A percentile compares a stretch with the other conserved stretches of the same genome.
Evolutionary conservation across 805 yeast species (phyloP).

Genomic region (Cyberlindnera subsufficiens): DNA sequence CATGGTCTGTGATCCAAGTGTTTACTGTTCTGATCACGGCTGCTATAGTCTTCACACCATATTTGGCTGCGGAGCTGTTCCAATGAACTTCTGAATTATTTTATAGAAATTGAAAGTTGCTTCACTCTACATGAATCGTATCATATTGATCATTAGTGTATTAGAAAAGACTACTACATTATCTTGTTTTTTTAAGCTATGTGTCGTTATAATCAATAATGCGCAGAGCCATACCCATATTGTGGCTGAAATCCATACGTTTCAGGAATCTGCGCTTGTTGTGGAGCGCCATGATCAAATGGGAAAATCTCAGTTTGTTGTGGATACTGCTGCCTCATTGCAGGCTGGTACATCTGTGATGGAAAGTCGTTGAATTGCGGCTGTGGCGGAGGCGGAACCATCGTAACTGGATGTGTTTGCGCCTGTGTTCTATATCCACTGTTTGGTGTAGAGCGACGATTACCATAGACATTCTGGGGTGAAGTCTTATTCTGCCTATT

Average conservation of each 20-base stretch:
- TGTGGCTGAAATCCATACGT: slow-evolving; percentile 4
- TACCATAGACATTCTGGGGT: slow-evolving; percentile 10
- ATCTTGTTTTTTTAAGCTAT: background rate
- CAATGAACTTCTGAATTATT: slow-evolving; percentile 4
- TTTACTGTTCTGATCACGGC: slow-evolving; percentile 70
- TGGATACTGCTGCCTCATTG: background rate
- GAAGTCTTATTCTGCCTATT: slow-evolving; percentile 15
- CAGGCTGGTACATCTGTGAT: background rate
- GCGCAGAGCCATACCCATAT: slow-evolving; percentile 6
- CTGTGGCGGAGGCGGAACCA: slow-evolving; percentile 1
- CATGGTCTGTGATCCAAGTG: slow-evolving; percentile 65
- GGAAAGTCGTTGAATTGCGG: slow-evolving; percentile 4
- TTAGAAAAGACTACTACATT: slow-evolving; percentile 3
- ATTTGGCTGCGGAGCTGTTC: slow-evolving; percentile 33
- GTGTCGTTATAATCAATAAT: slow-evolving; percentile 5
- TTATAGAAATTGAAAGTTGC: background rate
- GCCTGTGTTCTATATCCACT: background rate
- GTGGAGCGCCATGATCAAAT: slow-evolving; percentile 2
- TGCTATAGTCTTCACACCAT: slow-evolving; percentile 72
- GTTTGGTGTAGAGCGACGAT: slow-evolving; percentile 9
- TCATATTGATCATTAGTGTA: slow-evolving; percentile 7
- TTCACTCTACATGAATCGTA: background rate
- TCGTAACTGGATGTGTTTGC: background rate
- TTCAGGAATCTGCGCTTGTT: background rate
- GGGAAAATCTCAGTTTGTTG: slow-evolving; percentile 7